Evolutionary conservation across 2,329 filamentous ascomycete species (phyloP).

Genomic region (Fusarium sp.): DNA sequence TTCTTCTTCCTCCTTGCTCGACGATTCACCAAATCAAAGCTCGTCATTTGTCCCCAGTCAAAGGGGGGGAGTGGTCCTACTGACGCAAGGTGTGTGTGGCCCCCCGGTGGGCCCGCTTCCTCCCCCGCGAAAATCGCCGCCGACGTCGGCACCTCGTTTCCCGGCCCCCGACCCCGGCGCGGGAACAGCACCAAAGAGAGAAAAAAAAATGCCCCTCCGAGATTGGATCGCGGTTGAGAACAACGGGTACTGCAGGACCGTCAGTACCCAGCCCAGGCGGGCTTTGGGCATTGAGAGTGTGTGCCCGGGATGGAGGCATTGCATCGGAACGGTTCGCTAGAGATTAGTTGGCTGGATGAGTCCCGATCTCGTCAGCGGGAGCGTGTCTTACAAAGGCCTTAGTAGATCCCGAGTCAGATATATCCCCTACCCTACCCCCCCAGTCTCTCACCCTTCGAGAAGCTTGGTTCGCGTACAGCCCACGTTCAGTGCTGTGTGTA

Average conservation of each 20-base stretch:
- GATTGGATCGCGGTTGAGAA: neutral
- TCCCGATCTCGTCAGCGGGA: slow-evolving; percentile 11
- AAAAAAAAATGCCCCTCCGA: slow-evolving; percentile 8
- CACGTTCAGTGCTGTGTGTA: neutral
- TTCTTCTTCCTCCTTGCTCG: slow-evolving; percentile 1
- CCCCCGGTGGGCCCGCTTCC: slow-evolving; percentile 10
- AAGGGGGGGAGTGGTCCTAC: slow-evolving; percentile 22
- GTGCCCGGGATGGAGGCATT: neutral
- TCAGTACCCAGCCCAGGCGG: slow-evolving; percentile 6
- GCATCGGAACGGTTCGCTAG: neutral
- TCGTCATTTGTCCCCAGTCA: neutral
- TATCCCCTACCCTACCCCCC: slow-evolving; percentile 1
- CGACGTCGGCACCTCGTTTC: slow-evolving; percentile 40
- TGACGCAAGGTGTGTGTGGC: slow-evolving; percentile 21
- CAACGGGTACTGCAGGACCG: slow-evolving; percentile 11
- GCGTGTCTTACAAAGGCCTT: slow-evolving; percentile 8
- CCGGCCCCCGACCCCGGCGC: slow-evolving; percentile 10
- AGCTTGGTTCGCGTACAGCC: neutral
- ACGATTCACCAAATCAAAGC: slow-evolving; percentile 20
- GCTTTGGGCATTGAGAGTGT: neutral
- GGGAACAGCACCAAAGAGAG: slow-evolving; percentile 1
- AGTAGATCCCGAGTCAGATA: slow-evolving; percentile 15
- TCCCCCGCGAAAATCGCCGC: slow-evolving; percentile 35
- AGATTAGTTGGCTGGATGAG: neutral
- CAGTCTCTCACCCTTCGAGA: slow-evolving; percentile 1